Percentiles rank a stretch among this genome's conserved stretches.
Conservation (phyloP, 169 alveolate genomes). For the Plasmodium sp. region DNA sequence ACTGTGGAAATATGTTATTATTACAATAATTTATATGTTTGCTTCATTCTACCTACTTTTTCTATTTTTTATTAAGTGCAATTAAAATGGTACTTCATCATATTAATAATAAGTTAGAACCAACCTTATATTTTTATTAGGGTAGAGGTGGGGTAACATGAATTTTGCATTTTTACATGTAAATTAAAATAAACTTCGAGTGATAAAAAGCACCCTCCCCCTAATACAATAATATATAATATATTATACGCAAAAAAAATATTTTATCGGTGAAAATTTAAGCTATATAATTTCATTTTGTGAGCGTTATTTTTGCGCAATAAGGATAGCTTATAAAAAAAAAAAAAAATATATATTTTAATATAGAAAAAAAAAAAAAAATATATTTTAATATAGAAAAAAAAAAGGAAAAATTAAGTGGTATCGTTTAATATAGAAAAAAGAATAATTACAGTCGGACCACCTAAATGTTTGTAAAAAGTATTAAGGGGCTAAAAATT, state of each 20-base stretch:
- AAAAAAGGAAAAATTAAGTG: no score
- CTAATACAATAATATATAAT: no score
- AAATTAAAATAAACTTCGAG: no score
- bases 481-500: not conserved
- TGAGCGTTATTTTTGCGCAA: no score
- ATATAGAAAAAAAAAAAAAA: not conserved
- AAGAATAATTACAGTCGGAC: no score
- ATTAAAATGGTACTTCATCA: not conserved
- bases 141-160: not conserved
- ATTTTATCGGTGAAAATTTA: no score
- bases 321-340: no score
- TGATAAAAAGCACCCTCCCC: no score
- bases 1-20: not conserved
- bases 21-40: not conserved
- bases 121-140: not conserved
- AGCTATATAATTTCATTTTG: no score
- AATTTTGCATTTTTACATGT: no score
- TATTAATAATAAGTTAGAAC: not conserved
- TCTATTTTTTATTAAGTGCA: not conserved
- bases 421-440: no score
- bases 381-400: not conserved
- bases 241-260: no score
- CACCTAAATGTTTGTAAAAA: not conserved
- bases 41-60: not conserved
- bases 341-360: not conserved